phyloP scores from a whole-genome alignment of 805 yeast species.

The Brettanomyces custersianus region DNA sequence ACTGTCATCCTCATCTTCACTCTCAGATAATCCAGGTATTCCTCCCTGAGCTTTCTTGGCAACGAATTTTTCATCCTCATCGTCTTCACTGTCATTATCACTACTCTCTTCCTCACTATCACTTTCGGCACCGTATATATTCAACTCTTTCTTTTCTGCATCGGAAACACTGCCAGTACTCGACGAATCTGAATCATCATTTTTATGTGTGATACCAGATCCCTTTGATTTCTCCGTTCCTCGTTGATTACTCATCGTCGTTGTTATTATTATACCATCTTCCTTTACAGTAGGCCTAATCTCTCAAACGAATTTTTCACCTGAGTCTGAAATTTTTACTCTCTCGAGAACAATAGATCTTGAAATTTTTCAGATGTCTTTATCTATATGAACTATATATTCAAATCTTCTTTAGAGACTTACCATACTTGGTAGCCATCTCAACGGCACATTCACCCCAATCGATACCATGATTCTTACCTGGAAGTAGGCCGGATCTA shows the following conservation, averaged over 20 bases:
- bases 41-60: constrained; percentile 5
- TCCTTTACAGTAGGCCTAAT: no score
- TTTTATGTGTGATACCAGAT: background rate
- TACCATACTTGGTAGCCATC: constrained; percentile 52
- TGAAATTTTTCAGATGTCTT: background rate
- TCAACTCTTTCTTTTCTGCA: constrained; percentile 2
- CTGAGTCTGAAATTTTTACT: no score
- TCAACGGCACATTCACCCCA: constrained; percentile 99
- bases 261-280: no score
- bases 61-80: constrained; percentile 7
- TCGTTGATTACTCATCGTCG: no score
- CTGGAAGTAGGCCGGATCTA: constrained; percentile 75
- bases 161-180: background rate
- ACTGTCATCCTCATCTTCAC: constrained; percentile 18
- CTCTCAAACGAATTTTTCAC: no score
- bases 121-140: constrained; percentile 6
- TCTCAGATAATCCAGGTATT: constrained; percentile 7
- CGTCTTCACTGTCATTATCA: constrained; percentile 10
- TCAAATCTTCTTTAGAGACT: background rate
- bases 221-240: no score
- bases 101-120: constrained; percentile 10
- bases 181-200: background rate
- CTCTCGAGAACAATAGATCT: no score
- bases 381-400: background rate
- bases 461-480: constrained; percentile 95